Base-by-base conservation (phyloP, 192 early-diverging fungal species). In the Coemansia sp. region DNA sequence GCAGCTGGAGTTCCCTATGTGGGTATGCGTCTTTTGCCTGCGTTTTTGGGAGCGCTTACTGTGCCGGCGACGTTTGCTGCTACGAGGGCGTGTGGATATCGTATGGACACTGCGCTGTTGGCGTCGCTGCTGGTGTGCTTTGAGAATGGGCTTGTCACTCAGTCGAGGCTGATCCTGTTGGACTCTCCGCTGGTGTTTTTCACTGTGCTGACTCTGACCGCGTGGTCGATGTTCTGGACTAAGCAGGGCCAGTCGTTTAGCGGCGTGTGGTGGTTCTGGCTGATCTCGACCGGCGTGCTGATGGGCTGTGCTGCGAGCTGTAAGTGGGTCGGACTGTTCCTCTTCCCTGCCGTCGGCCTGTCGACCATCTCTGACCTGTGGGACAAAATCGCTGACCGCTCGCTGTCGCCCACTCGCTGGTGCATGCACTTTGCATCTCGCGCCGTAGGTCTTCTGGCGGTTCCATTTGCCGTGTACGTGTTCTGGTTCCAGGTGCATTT, bases 321-420 rank as follows among this genome's bases (percentile, higher is more conserved):
- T 78, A 98, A 98, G 74, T 95, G 94, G 94, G 96, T 98, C 11
- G 98, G 96, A 3, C 81, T 98, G 46, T 96, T 99, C 67, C 91
- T 93, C 3, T 88, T 98, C 72, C 93, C 91, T 7, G 83, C 91
- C 18, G 86, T 99, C 62, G 96, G 96, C 6, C 80, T 93, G 24
- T 94, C 95, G 31, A 93, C 92, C 0, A 63, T 96, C 52, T 80
- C 88, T 27, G 94, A 97, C 52, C 82, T 98, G 33, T 99, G 98
- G 98, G 81, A 89, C 52, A 83, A 97, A 47, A 88, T 95, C 67
- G 94, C 94, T 52, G 88, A 93, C 73, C 77, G 86, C 55, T 83
- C 87, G 9, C 51, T 91, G 20, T 80, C 92, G 24, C 78, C 91
- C 6, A 63, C 68, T 31, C 74, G 80, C 15, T 82, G 78, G 82